A percentile compares a stretch with the other conserved stretches of the same genome.
These are phyloP conservation scores for Oryza meridionalis DNA, from an alignment of 176 grass and related monocot species.

Conservation along the genomic window DNA sequence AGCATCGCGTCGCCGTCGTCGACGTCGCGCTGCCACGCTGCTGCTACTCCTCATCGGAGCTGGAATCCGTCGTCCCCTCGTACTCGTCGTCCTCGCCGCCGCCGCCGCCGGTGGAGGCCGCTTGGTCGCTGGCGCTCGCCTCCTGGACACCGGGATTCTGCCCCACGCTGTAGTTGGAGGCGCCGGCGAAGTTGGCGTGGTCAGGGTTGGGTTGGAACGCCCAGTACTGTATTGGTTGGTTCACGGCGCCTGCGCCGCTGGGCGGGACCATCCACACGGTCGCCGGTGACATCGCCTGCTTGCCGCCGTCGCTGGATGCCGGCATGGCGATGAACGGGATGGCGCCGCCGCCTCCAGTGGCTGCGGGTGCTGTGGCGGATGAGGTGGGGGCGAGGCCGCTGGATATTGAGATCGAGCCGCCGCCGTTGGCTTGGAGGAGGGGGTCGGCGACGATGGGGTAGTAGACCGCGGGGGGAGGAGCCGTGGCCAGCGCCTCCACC, in stretches of 20 bases:
- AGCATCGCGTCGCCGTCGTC: neutral
- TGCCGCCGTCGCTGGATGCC: slow-evolving; percentile 14
- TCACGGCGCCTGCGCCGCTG: slow-evolving; percentile 17
- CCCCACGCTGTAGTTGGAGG: slow-evolving; percentile 2
- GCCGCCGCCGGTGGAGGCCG: no score
- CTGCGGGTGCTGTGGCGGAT: neutral
- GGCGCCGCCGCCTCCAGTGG: slow-evolving; percentile 31
- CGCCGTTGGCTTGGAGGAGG: slow-evolving; percentile 56
- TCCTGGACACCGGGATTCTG: slow-evolving; percentile 19
- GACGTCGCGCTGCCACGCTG: slow-evolving; percentile 1
- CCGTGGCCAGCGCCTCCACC: neutral
- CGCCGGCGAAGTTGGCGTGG: slow-evolving; percentile 50
- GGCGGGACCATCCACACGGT: slow-evolving; percentile 78
- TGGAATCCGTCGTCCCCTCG: slow-evolving; percentile 53
- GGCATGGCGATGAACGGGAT: slow-evolving; percentile 66
- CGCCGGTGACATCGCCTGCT: slow-evolving; percentile 39
- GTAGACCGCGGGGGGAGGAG: slow-evolving; percentile 38
- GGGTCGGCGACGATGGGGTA: slow-evolving; percentile 65
- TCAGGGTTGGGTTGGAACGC: slow-evolving; percentile 58
- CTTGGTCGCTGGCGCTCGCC: neutral
- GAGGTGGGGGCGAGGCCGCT: slow-evolving; percentile 66
- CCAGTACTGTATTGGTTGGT: slow-evolving; percentile 54
- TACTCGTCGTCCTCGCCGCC: slow-evolving; percentile 45
- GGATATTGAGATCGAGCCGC: slow-evolving; percentile 63
- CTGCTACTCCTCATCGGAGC: slow-evolving; percentile 54